Evolutionary conservation across 129 eudicot species (phyloP).

Genomic region (Daucus carota): DH1_v3.0 NC_030388.2:19000501-19001000

Average conservation of each 20-base stretch:
- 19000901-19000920: too few species aligned
- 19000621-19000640: background rate
- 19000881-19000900: background rate
- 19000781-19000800: background rate
- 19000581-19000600: too few species aligned
- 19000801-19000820: background rate
- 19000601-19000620: background rate
- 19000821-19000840: too few species aligned
- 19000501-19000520: too few species aligned
- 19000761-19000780: background rate
- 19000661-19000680: background rate
- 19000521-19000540: too few species aligned
- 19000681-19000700: background rate
- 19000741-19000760: background rate
- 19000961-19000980: too few species aligned
- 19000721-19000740: background rate
- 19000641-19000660: background rate
- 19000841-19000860: background rate
- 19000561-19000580: too few species aligned
- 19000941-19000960: too few species aligned
- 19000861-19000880: background rate
- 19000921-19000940: too few species aligned
- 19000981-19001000: too few species aligned
- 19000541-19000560: too few species aligned
- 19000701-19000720: too few species aligned